Conservation (phyloP, 2,329 filamentous ascomycete species). For the Rasamsonia emersonii region DNA sequence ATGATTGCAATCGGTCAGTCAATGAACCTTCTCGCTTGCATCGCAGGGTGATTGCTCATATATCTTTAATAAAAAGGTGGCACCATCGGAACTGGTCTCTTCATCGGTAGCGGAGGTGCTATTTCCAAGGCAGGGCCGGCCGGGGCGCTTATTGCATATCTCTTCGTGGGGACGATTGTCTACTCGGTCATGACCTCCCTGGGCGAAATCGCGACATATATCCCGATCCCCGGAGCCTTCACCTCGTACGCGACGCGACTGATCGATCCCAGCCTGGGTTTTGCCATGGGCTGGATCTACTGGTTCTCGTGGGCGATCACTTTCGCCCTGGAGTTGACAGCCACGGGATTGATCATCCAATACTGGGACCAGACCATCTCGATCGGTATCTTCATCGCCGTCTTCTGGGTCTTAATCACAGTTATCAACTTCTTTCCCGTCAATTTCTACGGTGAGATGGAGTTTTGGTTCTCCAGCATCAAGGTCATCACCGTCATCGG, state of each 20-base stretch:
- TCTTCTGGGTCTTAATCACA: conserved; percentile 48
- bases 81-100: conserved; percentile 65
- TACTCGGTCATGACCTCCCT: conserved; percentile 64
- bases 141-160: conserved; percentile 58
- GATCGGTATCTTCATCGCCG: conserved; percentile 52
- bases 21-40: not conserved
- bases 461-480: conserved; percentile 54
- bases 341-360: conserved; percentile 55
- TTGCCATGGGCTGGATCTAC: conserved; percentile 76
- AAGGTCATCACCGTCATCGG: conserved; percentile 52
- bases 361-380: conserved; percentile 51
- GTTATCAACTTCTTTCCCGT: conserved; percentile 51
- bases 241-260: conserved; percentile 69
- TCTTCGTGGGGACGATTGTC: conserved; percentile 62
- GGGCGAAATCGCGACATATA: conserved; percentile 65
- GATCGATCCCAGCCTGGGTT: conserved; percentile 62
- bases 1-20: conserved; percentile 95
- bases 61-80: conserved; percentile 34
- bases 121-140: conserved; percentile 57
- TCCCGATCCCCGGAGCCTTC: conserved; percentile 69
- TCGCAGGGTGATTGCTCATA: not conserved
- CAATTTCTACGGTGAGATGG: conserved; percentile 51
- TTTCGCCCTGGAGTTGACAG: conserved; percentile 63
- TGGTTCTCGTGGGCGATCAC: conserved; percentile 72
- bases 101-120: conserved; percentile 58